Conservation (phyloP, 202 grass and related monocot species). For the Sporobolus alterniflorus region DNA sequence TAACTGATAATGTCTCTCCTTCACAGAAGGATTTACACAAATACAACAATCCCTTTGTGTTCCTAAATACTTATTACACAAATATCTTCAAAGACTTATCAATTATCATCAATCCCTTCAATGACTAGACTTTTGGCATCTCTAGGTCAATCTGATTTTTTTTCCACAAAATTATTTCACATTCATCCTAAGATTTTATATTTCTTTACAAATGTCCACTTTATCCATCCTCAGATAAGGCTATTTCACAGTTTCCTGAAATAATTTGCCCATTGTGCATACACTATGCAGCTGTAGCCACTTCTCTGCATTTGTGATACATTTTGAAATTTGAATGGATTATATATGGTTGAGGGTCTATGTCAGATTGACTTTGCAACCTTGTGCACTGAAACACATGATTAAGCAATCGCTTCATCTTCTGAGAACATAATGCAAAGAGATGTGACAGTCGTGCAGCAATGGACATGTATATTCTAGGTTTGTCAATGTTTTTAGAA, state of each 20-base stretch:
- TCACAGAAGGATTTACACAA: slow-evolving; percentile 1
- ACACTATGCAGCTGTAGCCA: not conserved
- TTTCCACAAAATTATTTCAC: not conserved
- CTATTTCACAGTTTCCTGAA: not conserved
- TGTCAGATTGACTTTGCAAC: not conserved
- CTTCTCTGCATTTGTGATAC: not conserved
- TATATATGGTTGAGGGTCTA: not conserved
- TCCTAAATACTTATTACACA: not conserved
- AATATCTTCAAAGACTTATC: not conserved
- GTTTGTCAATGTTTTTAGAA: too few relatives aligned
- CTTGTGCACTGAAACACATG: not conserved
- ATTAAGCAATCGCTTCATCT: too few relatives aligned
- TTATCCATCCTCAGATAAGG: not conserved
- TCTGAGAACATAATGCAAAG: too few relatives aligned
- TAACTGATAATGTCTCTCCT: not conserved
- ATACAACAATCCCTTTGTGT: not conserved
- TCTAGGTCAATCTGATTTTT: not conserved
- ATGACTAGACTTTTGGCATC: not conserved
- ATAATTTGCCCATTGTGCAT: not conserved
- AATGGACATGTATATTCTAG: too few relatives aligned
- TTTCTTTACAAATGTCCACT: not conserved
- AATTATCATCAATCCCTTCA: not conserved
- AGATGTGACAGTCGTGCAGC: too few relatives aligned
- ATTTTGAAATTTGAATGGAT: not conserved
- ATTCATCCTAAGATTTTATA: not conserved